phyloP scores from a whole-genome alignment of 75 land plant genomes.

The Pinus tabuliformis region DNA sequence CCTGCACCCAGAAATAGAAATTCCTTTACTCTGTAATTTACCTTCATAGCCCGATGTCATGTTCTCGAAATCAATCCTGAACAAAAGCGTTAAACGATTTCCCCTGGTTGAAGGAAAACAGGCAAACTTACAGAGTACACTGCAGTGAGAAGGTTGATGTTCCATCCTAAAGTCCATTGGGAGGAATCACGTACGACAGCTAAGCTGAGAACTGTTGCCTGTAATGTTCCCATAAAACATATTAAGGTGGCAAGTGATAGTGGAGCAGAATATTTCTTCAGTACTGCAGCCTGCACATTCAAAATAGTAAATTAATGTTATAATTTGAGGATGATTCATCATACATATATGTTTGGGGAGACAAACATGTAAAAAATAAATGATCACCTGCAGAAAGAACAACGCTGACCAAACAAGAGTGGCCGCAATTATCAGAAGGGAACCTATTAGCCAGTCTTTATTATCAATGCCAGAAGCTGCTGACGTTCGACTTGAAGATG shows the following conservation, averaged over 20 bases:
- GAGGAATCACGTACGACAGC: slow-evolving; percentile 15
- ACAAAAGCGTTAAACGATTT: neutral
- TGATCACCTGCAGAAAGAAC: slow-evolving; percentile 29
- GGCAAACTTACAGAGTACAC: slow-evolving; percentile 41
- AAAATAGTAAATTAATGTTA: too few relatives aligned
- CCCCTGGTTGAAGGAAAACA: neutral
- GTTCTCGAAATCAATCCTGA: too few relatives aligned
- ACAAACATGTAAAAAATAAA: too few relatives aligned
- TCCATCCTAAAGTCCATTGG: slow-evolving; percentile 29
- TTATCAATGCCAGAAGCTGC: neutral
- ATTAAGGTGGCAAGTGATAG: slow-evolving; percentile 8
- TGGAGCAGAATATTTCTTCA: slow-evolving; percentile 42
- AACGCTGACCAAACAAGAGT: slow-evolving; percentile 23
- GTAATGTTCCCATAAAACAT: slow-evolving; percentile 25
- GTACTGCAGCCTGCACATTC: too few relatives aligned
- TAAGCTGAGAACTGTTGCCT: slow-evolving; percentile 18
- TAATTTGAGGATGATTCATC: too few relatives aligned
- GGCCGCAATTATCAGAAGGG: slow-evolving; percentile 18
- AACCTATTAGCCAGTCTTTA: slow-evolving; percentile 29
- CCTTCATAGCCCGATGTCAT: too few relatives aligned
- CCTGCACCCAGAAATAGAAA: too few relatives aligned
- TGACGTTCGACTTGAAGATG: too few relatives aligned
- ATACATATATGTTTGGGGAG: too few relatives aligned
- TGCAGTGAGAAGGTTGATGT: slow-evolving; percentile 27
- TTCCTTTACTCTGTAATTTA: neutral